Base-by-base conservation (phyloP, 768 basidiomycete genomes). In the Hortiboletus flavorubellus region DNA sequence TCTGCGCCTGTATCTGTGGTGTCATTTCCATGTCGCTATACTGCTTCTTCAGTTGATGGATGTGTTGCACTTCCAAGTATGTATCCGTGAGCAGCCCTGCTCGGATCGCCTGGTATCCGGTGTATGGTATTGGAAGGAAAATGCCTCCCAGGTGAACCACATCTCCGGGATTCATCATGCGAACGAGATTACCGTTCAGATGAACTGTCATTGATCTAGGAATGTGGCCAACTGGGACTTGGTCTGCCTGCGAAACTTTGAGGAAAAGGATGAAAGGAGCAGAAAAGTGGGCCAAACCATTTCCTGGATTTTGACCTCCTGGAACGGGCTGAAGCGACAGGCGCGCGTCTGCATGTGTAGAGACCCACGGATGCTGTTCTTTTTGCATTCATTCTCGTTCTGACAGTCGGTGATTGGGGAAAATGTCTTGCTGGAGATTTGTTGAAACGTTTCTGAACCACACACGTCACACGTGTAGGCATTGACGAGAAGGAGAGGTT, bases 141-240 rank as follows among this genome's bases (percentile, higher is more conserved):
- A 95, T 88, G 56, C 97, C 97, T n/a, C 92, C 89, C 33, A 98
- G 76, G 69, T 98, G 87, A 43, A 98, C 89, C 31, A 97, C 87
- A 67, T 99, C 97, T 29, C 97, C 97, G 1, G 97, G 97, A 65
- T 88, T 94, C 85, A 98, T 87, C 55, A 81, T 77, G 33, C 97
- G 89, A 8, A 93, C 95, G 35, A 97, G 80, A 56, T 80, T 87
- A 23, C 97, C 97, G 59, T 92, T 86, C 34, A 98, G 79, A 67
- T 99, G 94, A n/a, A 97, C 72, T 0, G 94, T 94, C 97, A 98
- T 98, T 3, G 95, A 94, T 38, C 97, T 87, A 23, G 97, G 97
- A 54, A 99, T 99, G 70, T 99, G 97, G 5, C 97, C 97, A 45
- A 99, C 96, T 23, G 97, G 97, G 1, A 99, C 97, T 86, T 99